These are phyloP conservation scores for Dalbergia cochinchinensis DNA, from an alignment of 306 rosid genomes.

Conservation along the genomic window DNA sequence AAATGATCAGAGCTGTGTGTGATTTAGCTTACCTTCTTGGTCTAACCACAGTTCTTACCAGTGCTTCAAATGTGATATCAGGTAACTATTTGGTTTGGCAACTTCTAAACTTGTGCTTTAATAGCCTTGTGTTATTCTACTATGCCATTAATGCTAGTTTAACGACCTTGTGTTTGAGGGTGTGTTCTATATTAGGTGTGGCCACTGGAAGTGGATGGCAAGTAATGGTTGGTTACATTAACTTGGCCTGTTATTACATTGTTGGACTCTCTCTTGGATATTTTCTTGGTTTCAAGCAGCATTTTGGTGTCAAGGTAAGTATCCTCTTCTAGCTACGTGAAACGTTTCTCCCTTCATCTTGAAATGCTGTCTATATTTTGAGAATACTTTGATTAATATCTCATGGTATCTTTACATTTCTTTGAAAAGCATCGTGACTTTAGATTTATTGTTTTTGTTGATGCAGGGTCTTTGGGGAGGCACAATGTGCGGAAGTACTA, in stretches of 20 bases:
- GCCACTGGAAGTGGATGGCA: conserved; percentile 77
- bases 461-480: conserved; percentile 62
- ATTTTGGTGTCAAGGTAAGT: conserved; percentile 58
- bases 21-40: conserved; percentile 53
- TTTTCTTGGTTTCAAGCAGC: conserved; percentile 45
- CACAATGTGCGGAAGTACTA: conserved; percentile 50
- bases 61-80: conserved; percentile 50
- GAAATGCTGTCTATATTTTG: not conserved
- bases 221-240: conserved; percentile 63
- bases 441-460: not conserved
- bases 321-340: not conserved
- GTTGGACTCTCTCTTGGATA: conserved; percentile 65
- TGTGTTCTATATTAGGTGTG: conserved; percentile 47
- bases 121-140: not conserved
- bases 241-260: conserved; percentile 61
- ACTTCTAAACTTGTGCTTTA: not conserved
- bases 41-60: conserved; percentile 23
- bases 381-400: not conserved
- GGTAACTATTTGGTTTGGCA: conserved; percentile 38
- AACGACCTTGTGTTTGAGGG: not conserved
- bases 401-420: too few species aligned
- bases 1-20: conserved; percentile 30
- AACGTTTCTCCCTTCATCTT: not conserved
- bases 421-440: not conserved
- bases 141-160: too few species aligned